phyloP scores from a whole-genome alignment of 176 grass and related monocot genomes.

The Typha latifolia region DNA sequence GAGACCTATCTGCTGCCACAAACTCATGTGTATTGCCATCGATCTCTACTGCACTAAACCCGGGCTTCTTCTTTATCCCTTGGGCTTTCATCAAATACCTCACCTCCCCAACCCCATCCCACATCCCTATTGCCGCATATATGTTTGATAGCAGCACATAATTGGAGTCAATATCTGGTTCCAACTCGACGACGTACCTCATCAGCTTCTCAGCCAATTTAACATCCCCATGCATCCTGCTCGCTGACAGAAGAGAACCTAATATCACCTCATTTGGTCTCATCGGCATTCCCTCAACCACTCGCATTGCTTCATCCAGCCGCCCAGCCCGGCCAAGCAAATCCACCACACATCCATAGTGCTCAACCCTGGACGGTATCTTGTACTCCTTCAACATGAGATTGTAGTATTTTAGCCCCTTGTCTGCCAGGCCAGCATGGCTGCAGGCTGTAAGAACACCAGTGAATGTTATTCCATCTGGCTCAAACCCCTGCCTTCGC shows the following conservation, averaged over 20 bases:
- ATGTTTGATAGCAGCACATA: conserved; percentile 72
- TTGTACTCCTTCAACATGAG: conserved; percentile 28
- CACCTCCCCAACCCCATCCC: conserved; percentile 42
- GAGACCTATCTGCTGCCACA: conserved; percentile 34
- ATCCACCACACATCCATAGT: conserved; percentile 68
- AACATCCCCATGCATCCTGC: conserved; percentile 39
- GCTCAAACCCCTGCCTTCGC: conserved; percentile 37
- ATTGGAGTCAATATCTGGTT: conserved; percentile 45
- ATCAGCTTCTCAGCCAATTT: conserved; percentile 48
- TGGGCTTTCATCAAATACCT: conserved; percentile 41
- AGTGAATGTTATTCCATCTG: conserved; percentile 49
- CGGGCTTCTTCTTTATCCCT: conserved; percentile 48
- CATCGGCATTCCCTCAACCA: conserved; percentile 40
- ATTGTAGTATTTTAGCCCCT: conserved; percentile 42
- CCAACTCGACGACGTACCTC: conserved; percentile 44
- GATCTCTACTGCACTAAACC: conserved; percentile 48
- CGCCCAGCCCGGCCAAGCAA: conserved; percentile 50
- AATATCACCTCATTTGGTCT: conserved; percentile 65
- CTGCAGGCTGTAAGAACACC: conserved; percentile 59
- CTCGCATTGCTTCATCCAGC: conserved; percentile 35
- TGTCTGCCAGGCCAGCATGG: conserved; percentile 34
- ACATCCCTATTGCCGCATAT: conserved; percentile 39
- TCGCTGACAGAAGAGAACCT: conserved; percentile 48
- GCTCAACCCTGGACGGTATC: conserved; percentile 41
- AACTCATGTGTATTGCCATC: conserved; percentile 48